Evolutionary conservation across 176 grass and related monocot genomes (phyloP).

Genomic region (sorghum (Sorghum bicolor)): DNA sequence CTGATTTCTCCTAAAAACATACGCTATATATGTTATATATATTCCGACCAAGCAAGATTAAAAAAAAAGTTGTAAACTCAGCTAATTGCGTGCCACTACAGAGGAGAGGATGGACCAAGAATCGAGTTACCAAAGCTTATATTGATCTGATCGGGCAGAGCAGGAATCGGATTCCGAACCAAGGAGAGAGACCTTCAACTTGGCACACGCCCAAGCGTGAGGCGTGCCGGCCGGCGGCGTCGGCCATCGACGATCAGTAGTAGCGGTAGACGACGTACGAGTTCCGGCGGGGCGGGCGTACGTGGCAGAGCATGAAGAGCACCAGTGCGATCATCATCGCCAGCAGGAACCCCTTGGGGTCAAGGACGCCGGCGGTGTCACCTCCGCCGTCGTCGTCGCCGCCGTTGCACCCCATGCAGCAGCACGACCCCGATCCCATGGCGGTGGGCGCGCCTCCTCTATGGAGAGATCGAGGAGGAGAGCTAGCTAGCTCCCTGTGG

Average conservation of each 20-base stretch:
- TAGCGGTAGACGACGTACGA: conserved; percentile 44
- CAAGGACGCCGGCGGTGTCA: not conserved
- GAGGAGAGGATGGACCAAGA: conserved; percentile 23
- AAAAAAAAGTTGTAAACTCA: not conserved
- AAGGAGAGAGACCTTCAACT: not conserved
- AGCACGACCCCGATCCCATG: conserved; percentile 71
- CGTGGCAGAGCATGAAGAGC: conserved; percentile 64
- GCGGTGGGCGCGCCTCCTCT: no score
- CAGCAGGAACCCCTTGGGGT: conserved; percentile 54
- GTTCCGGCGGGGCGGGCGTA: conserved; percentile 50
- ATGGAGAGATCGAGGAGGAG: not conserved
- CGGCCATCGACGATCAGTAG: conserved; percentile 16
- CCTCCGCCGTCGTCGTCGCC: conserved; percentile 12
- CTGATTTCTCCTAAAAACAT: not conserved
- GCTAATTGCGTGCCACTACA: not conserved
- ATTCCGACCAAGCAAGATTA: not conserved
- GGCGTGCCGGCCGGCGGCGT: not conserved
- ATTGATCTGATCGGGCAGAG: not conserved
- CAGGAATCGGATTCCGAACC: not conserved
- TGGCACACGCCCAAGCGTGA: not conserved
- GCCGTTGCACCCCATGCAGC: conserved; percentile 43
- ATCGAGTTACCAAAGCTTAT: not conserved
- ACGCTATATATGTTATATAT: not conserved
- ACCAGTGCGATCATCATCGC: conserved; percentile 74
- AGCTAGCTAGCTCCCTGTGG: not conserved